Evolutionary conservation across 768 basidiomycete genomes (phyloP), one percentile per base, ranked within the genome.

Genomic region (Mycena venus): DNA sequence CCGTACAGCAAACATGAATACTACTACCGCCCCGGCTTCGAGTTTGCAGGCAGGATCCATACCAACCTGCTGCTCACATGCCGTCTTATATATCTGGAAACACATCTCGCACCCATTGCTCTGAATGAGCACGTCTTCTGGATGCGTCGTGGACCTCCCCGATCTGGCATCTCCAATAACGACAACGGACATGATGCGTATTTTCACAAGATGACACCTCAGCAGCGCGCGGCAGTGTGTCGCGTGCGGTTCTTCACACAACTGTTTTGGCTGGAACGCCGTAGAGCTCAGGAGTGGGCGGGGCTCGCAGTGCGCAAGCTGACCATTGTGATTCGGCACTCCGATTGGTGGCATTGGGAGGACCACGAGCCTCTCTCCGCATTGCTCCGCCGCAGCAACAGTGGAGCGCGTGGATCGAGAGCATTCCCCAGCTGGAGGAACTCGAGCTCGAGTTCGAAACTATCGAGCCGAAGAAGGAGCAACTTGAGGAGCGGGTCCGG

Each of bases 341-440:
- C 70, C 12, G 80, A 81, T 64, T 81, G 80, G 80, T 79, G 80
- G 77, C 64, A 23, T 12, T 81, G 80, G 80, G 80, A 81, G 69
- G 14, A n/a, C 14, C 68, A 70, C 23, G 40, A 75, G 11, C 29
- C 44, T 12, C 44, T 12, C 73, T 81, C 2, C n/a, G 32, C 25
- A 60, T 81, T 5, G 31, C 73, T 10, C 32, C 70, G 3, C 71
- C 75, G 0, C 14, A 4, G 8, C 10, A 64, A 27, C 58, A 47
- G 21, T 81, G 80, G 80, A 68, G 65, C 4, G 9, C 27, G 2
- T 70, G 63, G 51, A 44, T 79, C 65, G 61, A 51, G 32, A 47
- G 47, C 25, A 31, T 78, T 2, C 62, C 59, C 15, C 60, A 69
- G 27, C 53, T 81, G 42, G 25, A 77, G 56, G 73, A 79, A 36